Evolutionary conservation across 2,329 filamentous ascomycete genomes (phyloP), one percentile per base, ranked within the genome.

Genomic region (Dactylellina parvicollis): DNA sequence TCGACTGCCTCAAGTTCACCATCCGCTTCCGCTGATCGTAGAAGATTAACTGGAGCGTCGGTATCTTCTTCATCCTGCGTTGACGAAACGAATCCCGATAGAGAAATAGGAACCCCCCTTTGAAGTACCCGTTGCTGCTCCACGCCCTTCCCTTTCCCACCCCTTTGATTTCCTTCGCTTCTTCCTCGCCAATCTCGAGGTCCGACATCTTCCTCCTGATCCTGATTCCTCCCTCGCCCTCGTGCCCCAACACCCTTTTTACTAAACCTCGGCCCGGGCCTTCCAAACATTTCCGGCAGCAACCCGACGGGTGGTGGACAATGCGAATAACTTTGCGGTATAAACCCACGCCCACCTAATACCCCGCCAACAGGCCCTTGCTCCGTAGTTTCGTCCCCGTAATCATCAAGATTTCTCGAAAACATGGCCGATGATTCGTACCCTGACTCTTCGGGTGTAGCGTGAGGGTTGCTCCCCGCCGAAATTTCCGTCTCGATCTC

Each of bases 241-340:
- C n/a, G n/a, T n/a, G n/a, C n/a, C n/a, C n/a, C n/a, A n/a, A n/a
- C n/a, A n/a, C n/a, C n/a, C n/a, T n/a, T n/a, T n/a, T n/a, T n/a
- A 10, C 30, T 14, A 34, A 34, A 34, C 30, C 30, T 7, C 30
- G 30, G 30, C 14, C 30, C 36, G 7, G 22, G 12, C 26, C 12
- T 10, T 20, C 26, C 12, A 10, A n/a, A 28, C 4, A 14, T 28
- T 7, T 32, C 24, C 3, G 30, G 2, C 18, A 28, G 9, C 3
- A 38, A 54, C 5, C 3, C 2, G 2, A 12, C 14, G 1, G 49
- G 49, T 7, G 49, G 49, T 18, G 49, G 30, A 36, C 24, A 26
- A 10, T 26, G 24, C 30, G 49, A n/a, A 32, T 38, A 54, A 54
- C 49, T 54, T 18, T 54, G 8, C 2, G 49, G 49, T 8, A 54